phyloP scores from a whole-genome alignment of 495 filamentous ascomycete genomes.

The Usnea hakonensis region DNA sequence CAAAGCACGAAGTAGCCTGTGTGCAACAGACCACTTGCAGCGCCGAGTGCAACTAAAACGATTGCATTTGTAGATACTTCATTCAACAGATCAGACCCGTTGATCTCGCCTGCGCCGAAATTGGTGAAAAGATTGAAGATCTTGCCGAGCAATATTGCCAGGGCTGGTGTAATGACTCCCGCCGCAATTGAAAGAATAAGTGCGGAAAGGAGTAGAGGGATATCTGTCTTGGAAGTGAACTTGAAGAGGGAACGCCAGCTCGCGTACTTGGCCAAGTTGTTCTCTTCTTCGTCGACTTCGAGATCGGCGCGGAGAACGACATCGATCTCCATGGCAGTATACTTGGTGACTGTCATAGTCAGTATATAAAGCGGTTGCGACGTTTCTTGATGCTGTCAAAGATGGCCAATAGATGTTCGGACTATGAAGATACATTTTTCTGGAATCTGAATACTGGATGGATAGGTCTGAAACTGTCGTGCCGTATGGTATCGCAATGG shows the following conservation, averaged over 20 bases:
- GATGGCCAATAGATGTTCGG: background rate
- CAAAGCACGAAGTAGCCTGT: slow-evolving; percentile 58
- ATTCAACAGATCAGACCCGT: slow-evolving; percentile 41
- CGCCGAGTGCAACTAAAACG: slow-evolving; percentile 53
- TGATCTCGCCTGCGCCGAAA: slow-evolving; percentile 52
- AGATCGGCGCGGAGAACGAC: slow-evolving; percentile 12
- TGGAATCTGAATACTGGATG: background rate
- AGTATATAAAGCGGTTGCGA: background rate
- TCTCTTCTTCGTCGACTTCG: slow-evolving; percentile 18
- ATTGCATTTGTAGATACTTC: slow-evolving; percentile 51
- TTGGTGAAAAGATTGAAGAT: slow-evolving; percentile 65
- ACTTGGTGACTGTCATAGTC: slow-evolving; percentile 1
- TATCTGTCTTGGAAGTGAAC: slow-evolving; percentile 61
- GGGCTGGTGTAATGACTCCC: slow-evolving; percentile 53
- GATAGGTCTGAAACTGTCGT: background rate
- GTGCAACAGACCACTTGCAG: slow-evolving; percentile 55
- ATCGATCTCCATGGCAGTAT: slow-evolving; percentile 21
- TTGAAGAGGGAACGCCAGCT: slow-evolving; percentile 54
- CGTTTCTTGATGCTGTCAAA: background rate
- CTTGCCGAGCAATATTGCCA: slow-evolving; percentile 65
- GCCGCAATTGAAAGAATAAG: slow-evolving; percentile 50
- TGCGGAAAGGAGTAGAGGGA: slow-evolving; percentile 44
- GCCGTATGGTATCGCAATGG: background rate
- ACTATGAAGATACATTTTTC: background rate
- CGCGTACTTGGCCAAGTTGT: slow-evolving; percentile 22